These are phyloP conservation scores for Solanum gandarillasii DNA, from an alignment of 257 asterid genomes.

Conservation along the genomic window DNA sequence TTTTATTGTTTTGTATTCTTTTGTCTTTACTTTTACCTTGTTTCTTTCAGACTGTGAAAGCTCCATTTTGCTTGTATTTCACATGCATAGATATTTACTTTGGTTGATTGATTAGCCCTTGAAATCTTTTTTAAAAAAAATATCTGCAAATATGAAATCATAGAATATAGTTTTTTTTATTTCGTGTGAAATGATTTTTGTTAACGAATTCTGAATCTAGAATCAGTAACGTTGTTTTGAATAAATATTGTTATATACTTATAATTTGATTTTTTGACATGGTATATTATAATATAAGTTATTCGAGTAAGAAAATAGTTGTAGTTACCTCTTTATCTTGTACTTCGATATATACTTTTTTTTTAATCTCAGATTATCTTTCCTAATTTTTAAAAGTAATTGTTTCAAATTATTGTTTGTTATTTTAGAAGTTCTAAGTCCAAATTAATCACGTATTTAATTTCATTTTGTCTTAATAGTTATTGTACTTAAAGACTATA, in stretches of 20 bases:
- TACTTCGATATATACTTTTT: neutral
- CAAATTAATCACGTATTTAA: neutral
- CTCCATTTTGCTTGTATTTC: neutral
- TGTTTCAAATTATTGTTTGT: neutral
- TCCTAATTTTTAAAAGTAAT: neutral
- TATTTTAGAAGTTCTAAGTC: neutral
- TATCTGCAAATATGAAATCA: neutral
- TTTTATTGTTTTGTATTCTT: neutral
- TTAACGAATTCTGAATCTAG: neutral
- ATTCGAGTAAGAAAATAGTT: neutral
- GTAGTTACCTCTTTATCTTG: neutral
- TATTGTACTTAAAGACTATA: neutral
- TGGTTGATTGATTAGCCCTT: neutral
- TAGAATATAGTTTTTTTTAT: neutral
- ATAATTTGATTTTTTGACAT: neutral
- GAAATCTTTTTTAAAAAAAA: neutral
- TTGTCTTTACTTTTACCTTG: neutral
- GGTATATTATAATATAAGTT: neutral
- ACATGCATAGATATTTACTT: neutral
- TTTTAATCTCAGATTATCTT: neutral
- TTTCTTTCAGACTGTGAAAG: neutral
- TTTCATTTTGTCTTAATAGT: neutral
- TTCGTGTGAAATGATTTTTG: neutral
- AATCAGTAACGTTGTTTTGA: neutral
- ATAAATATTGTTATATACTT: neutral